These are phyloP conservation scores for Myxozyma geophila DNA, from an alignment of 805 yeast species.

Conservation along the genomic window DNA sequence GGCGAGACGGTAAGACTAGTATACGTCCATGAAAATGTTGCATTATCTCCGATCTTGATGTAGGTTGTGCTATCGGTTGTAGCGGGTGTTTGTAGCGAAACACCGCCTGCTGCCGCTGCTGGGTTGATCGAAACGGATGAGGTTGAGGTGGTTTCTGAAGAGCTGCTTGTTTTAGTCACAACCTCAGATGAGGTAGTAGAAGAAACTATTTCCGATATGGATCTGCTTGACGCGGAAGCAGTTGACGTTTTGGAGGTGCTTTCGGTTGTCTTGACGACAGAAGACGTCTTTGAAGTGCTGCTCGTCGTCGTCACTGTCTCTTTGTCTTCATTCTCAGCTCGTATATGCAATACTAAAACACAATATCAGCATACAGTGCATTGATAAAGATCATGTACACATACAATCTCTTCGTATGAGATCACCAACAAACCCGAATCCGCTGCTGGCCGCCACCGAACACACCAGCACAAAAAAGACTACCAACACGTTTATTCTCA, in stretches of 20 bases:
- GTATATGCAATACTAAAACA: neutral
- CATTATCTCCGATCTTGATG: slow-evolving; percentile 47
- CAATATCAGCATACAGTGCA: neutral
- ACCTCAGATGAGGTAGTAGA: neutral
- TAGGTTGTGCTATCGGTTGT: slow-evolving; percentile 45
- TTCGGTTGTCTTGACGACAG: neutral
- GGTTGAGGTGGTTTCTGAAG: slow-evolving; percentile 28
- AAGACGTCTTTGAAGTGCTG: neutral
- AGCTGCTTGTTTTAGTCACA: neutral
- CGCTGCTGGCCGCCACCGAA: neutral
- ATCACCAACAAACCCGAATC: slow-evolving; percentile 7
- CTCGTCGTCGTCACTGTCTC: neutral
- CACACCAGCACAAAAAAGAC: neutral
- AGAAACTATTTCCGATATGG: neutral
- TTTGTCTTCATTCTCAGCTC: neutral
- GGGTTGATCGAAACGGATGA: slow-evolving; percentile 45
- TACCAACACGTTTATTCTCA: neutral
- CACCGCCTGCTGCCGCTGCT: slow-evolving; percentile 46
- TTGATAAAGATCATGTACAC: neutral
- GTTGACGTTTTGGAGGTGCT: neutral
- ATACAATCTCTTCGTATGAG: slow-evolving; percentile 11
- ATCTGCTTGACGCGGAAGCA: neutral
- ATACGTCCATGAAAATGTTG: slow-evolving; percentile 50
- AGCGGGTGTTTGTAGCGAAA: slow-evolving; percentile 45
- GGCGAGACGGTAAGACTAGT: slow-evolving; percentile 47